phyloP scores from a whole-genome alignment of 768 basidiomycete genomes.

The Cytidiella melzeri region DNA sequence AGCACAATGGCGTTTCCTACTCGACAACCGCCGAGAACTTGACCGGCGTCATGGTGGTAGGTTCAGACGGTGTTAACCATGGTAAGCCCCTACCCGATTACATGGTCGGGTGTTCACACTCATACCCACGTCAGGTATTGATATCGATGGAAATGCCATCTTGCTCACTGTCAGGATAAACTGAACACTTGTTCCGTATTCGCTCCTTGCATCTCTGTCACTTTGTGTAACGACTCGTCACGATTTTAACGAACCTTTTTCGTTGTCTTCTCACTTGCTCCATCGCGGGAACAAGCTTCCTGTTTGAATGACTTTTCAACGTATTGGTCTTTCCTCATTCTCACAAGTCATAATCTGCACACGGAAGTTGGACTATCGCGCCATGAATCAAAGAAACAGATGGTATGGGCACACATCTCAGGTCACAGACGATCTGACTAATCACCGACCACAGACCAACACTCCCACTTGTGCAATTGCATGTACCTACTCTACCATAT shows the following conservation, averaged over 20 bases:
- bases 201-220: background rate
- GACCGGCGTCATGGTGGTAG: constrained; percentile 44
- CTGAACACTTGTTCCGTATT: background rate
- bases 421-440: too few relatives aligned
- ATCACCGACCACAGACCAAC: too few relatives aligned
- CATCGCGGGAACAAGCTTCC: too few relatives aligned
- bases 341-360: too few relatives aligned
- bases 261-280: background rate
- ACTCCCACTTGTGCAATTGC: too few relatives aligned
- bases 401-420: too few relatives aligned
- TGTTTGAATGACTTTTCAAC: too few relatives aligned
- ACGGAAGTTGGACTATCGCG: too few relatives aligned
- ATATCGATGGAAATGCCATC: constrained; percentile 45
- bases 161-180: constrained; percentile 43
- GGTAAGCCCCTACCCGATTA: constrained; percentile 24
- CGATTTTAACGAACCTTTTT: background rate
- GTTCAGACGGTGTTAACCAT: constrained; percentile 42
- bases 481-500: too few relatives aligned
- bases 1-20: constrained; percentile 40
- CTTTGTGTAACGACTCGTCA: too few relatives aligned
- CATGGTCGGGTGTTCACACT: background rate
- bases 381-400: too few relatives aligned
- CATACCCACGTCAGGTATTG: constrained; percentile 33
- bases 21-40: constrained; percentile 37
- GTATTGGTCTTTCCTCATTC: too few relatives aligned